Evolutionary conservation across 2,329 filamentous ascomycete genomes (phyloP).

Genomic region (Nemania bipapillata): DNA sequence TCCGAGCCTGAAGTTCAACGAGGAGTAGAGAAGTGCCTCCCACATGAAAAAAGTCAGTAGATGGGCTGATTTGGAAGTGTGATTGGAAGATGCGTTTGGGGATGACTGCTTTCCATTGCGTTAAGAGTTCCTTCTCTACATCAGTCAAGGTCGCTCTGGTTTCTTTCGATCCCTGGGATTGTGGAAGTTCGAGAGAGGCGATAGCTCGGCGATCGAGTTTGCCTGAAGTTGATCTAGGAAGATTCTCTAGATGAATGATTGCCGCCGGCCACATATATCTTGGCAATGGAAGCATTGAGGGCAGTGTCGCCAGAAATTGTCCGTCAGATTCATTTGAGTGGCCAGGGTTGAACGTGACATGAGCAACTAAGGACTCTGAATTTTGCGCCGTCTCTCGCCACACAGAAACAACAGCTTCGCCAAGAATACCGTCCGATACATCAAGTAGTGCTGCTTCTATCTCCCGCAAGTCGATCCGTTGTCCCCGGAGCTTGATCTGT

Average conservation of each 20-base stretch:
- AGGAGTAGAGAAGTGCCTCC: slow-evolving; percentile 12
- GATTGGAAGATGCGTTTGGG: neutral
- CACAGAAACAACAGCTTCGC: slow-evolving; percentile 35
- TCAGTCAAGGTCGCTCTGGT: too few relatives aligned
- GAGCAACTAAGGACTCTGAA: slow-evolving; percentile 3
- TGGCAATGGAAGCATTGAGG: neutral
- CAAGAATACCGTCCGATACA: slow-evolving; percentile 33
- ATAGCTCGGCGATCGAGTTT: neutral
- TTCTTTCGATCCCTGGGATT: neutral
- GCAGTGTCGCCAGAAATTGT: too few relatives aligned
- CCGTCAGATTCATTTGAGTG: too few relatives aligned
- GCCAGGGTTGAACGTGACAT: too few relatives aligned
- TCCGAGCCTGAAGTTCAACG: neutral
- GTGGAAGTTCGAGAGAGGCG: neutral
- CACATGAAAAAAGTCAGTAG: slow-evolving; percentile 1
- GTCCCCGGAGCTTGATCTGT: slow-evolving; percentile 56
- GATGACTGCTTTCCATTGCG: neutral
- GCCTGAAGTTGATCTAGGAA: neutral
- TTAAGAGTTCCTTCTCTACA: too few relatives aligned
- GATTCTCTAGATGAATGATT: neutral
- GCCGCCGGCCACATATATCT: neutral
- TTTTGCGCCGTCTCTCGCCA: neutral
- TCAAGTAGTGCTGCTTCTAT: slow-evolving; percentile 40
- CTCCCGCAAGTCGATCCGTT: slow-evolving; percentile 57
- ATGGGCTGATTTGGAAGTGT: neutral